These are phyloP conservation scores for Scutellaria barbata DNA, from an alignment of 257 asterid species.

Conservation along the genomic window DNA sequence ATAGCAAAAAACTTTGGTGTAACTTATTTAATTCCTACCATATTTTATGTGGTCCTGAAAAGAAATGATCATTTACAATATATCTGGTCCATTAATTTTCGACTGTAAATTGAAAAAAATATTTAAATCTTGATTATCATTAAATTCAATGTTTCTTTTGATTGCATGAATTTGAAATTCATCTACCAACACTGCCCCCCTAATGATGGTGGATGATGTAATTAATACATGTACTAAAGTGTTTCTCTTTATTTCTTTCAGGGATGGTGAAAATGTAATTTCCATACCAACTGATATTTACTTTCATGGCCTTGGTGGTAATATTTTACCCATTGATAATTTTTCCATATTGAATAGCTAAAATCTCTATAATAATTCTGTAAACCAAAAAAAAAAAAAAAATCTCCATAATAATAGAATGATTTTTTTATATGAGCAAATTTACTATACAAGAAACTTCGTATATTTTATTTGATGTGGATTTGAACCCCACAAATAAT, in stretches of 20 bases:
- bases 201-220: conserved; percentile 41
- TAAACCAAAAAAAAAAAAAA: too few species aligned
- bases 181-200: conserved; percentile 44
- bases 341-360: neutral
- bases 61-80: conserved; percentile 36
- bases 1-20: conserved; percentile 36
- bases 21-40: conserved; percentile 40
- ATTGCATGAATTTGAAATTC: conserved; percentile 41
- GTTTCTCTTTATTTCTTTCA: conserved; percentile 7
- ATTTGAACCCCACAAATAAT: neutral
- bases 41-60: conserved; percentile 40
- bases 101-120: neutral
- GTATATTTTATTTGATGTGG: neutral
- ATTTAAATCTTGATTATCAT: conserved; percentile 21
- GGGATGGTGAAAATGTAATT: conserved; percentile 26
- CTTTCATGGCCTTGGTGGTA: neutral
- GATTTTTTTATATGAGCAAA: too few species aligned
- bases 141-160: conserved; percentile 27
- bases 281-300: conserved; percentile 32
- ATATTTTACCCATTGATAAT: neutral
- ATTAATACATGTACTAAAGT: conserved; percentile 35
- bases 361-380: too few species aligned
- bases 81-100: conserved; percentile 30
- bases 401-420: too few species aligned
- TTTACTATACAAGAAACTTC: too few species aligned